These are phyloP conservation scores for Phoma sp. DNA, from an alignment of 2,329 filamentous ascomycete species.

Conservation along the genomic window DNA sequence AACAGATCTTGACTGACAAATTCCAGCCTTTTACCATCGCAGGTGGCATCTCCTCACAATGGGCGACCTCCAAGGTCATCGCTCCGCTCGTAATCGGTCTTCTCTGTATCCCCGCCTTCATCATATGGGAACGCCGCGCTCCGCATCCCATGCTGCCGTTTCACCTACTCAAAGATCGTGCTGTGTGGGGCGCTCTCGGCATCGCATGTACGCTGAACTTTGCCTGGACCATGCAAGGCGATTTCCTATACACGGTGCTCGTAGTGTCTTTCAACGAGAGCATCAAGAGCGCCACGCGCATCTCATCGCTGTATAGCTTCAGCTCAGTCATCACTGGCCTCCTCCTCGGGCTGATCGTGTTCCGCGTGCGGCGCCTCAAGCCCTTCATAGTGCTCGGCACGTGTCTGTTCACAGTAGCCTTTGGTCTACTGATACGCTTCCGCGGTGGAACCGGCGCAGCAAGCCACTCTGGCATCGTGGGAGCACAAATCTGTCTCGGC, in stretches of 20 bases:
- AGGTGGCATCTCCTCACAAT: slow-evolving; percentile 56
- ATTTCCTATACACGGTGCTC: slow-evolving; percentile 69
- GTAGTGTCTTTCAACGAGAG: slow-evolving; percentile 67
- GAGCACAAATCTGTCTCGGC: slow-evolving; percentile 67
- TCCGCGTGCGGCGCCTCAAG: slow-evolving; percentile 64
- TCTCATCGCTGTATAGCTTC: slow-evolving; percentile 66
- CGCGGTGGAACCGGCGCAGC: slow-evolving; percentile 58
- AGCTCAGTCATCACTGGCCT: slow-evolving; percentile 64
- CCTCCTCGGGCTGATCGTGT: slow-evolving; percentile 62
- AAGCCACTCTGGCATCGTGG: slow-evolving; percentile 64
- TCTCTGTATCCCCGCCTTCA: slow-evolving; percentile 56
- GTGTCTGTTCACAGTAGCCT: slow-evolving; percentile 67
- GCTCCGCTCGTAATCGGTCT: slow-evolving; percentile 60
- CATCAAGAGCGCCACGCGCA: slow-evolving; percentile 62
- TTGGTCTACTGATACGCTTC: slow-evolving; percentile 68
- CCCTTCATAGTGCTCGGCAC: slow-evolving; percentile 68
- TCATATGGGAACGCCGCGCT: slow-evolving; percentile 61
- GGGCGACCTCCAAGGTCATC: slow-evolving; percentile 60
- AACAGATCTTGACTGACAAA: not conserved
- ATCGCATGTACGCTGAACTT: slow-evolving; percentile 53
- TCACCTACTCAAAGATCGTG: slow-evolving; percentile 66
- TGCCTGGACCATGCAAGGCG: slow-evolving; percentile 66
- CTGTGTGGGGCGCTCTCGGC: slow-evolving; percentile 68
- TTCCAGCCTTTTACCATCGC: slow-evolving; percentile 58
- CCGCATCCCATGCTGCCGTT: slow-evolving; percentile 65